Base-by-base conservation (phyloP, 2,329 filamentous ascomycete species). In the Colletotrichum phormii region DNA sequence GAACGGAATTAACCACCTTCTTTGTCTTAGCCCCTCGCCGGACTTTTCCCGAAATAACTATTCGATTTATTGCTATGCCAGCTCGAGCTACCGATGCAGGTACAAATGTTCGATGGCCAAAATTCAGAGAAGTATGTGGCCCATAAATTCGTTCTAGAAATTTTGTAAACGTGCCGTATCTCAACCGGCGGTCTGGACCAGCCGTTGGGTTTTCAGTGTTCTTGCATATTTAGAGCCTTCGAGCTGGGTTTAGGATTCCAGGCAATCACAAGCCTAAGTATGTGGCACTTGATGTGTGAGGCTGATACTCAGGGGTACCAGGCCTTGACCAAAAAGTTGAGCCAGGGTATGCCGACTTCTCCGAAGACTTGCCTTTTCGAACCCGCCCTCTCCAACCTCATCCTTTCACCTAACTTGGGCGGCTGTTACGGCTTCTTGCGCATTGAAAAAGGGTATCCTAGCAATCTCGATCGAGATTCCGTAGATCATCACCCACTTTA, bases 401-500 rank as follows among this genome's bases (percentile, higher is more conserved):
- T 55, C 7, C 26, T 42, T 31, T 49, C 60, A 65, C 26, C 26
- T 46, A 57, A 31, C 42, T 15, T 26, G 15, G 18, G 26, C 57
- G 55, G 53, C 12, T 18, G 11, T 15, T 33, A 18, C 29, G 24
- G 18, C 18, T 29, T 24, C 22, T 51, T 49, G 11, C 11, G 33
- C 12, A 29, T 7, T 7, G 2, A 24, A 29, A 53, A 35, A 22
- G 66, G 46, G 46, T 61, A 51, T 29, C 71, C 71, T 26, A 24
- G 61, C 55, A 29, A 55, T 42, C 33, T 65, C 66, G 35, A 70
- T 61, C 29, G 29, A n/a, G 35, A 46, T 18, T 26, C 13, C 22
- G 71, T 33, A 71, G 66, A 65, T 73, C 66, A 37, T 57, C n/a
- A 24, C 18, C 66, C 49, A 61, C 54, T 31, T 29, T 51, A 62